Percentiles rank a stretch among this genome's conserved stretches.
Evolutionary conservation across 2,329 filamentous ascomycete species (phyloP).

Genomic region (Mycosphaerella arachidis): DNA sequence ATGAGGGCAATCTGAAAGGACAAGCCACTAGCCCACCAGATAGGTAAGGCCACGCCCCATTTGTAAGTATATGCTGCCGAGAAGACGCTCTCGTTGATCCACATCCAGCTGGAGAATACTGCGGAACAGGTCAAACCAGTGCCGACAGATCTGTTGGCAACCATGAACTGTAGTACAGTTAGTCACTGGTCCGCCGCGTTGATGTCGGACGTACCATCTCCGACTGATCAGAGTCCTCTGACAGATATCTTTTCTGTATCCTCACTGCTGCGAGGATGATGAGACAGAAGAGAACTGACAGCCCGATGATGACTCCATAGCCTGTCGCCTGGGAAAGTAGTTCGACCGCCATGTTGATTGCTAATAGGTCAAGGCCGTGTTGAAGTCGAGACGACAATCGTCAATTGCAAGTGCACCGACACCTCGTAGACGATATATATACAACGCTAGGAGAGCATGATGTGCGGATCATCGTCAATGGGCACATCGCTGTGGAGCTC

Average conservation of each 20-base stretch:
- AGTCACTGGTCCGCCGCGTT: background rate
- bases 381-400: background rate
- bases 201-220: conserved; percentile 32
- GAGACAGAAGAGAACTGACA: conserved; percentile 45
- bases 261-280: conserved; percentile 46
- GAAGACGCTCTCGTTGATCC: conserved; percentile 43
- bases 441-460: conserved; percentile 3
- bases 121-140: conserved; percentile 30
- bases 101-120: conserved; percentile 36
- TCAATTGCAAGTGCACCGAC: background rate
- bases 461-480: conserved; percentile 7
- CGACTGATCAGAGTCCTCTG: conserved; percentile 43
- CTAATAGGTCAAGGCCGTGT: background rate
- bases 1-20: conserved; percentile 50
- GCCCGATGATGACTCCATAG: conserved; percentile 48
- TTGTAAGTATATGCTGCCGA: conserved; percentile 35
- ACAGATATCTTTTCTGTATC: conserved; percentile 42
- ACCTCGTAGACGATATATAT: background rate
- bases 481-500: conserved; percentile 5
- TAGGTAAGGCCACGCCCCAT: conserved; percentile 25
- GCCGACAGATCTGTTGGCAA: conserved; percentile 28
- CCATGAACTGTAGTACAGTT: conserved; percentile 31
- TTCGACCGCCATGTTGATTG: conserved; percentile 18
- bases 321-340: conserved; percentile 31
- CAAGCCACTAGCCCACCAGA: conserved; percentile 37